Percentiles rank a stretch among this genome's conserved stretches.
Conservation (phyloP, 2,329 filamentous ascomycete species). For the Samsoniella hepiali region DNA sequence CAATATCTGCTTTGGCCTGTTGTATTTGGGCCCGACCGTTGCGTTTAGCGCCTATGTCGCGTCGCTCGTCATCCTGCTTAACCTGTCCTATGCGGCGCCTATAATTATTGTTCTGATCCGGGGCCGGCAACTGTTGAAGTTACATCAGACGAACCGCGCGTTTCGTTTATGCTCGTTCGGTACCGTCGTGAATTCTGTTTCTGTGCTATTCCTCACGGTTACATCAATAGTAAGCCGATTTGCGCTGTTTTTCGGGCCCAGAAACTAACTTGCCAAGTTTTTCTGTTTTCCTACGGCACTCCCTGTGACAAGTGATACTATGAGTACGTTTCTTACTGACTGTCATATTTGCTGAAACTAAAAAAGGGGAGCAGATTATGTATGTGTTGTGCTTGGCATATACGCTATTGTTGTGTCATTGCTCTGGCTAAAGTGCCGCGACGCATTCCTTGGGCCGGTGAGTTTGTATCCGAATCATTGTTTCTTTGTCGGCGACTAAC, state of each 20-base stretch:
- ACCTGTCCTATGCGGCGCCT: conserved; percentile 44
- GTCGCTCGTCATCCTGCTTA: conserved; percentile 44
- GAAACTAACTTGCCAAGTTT: conserved; percentile 24
- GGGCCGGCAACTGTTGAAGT: conserved; percentile 32
- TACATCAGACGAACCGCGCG: conserved; percentile 25
- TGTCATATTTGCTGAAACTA: not conserved
- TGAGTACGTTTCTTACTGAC: conserved; percentile 26
- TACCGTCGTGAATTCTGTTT: conserved; percentile 30
- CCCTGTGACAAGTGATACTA: conserved; percentile 29
- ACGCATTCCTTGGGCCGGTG: conserved; percentile 16
- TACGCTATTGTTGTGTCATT: conserved; percentile 24
- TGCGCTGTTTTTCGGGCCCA: not conserved
- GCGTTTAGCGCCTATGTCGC: conserved; percentile 47
- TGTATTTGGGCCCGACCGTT: conserved; percentile 45
- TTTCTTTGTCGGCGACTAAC: not conserved
- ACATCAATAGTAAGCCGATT: conserved; percentile 33
- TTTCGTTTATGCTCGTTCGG: conserved; percentile 33
- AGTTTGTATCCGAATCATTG: not conserved
- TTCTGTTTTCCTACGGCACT: conserved; percentile 32
- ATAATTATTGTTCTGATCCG: conserved; percentile 37
- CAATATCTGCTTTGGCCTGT: conserved; percentile 43
- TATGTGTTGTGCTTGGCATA: conserved; percentile 36
- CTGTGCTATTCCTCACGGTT: conserved; percentile 36
- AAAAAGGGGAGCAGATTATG: conserved; percentile 30
- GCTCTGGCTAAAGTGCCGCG: conserved; percentile 6